Percentiles rank a stretch among this genome's conserved stretches.
phyloP scores from a whole-genome alignment of 306 rosid genomes.

The Benincasa hispida region DNA sequence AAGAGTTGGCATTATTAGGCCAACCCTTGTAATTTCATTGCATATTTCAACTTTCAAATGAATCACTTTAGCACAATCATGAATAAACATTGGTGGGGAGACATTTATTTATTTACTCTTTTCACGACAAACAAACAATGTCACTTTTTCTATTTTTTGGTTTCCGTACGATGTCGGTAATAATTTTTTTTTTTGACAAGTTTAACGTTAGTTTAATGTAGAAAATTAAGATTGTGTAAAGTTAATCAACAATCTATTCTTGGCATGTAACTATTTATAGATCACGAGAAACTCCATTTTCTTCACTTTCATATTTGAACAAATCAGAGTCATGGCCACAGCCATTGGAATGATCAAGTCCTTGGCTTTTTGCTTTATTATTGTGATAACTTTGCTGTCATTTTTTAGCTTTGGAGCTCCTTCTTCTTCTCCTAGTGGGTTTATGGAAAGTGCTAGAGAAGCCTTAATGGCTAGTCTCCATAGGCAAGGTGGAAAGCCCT shows the following conservation, averaged over 20 bases:
- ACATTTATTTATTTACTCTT: neutral
- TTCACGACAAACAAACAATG: neutral
- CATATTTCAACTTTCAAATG: neutral
- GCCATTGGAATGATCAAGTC: neutral
- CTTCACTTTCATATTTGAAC: neutral
- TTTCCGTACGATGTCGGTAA: neutral
- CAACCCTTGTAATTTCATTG: neutral
- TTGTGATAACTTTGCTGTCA: neutral
- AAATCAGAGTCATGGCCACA: neutral
- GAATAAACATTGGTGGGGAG: neutral
- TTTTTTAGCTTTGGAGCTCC: conserved; percentile 11
- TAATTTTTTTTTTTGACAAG: neutral
- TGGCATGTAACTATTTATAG: neutral
- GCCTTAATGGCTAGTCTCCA: conserved; percentile 13
- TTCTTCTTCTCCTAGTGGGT: neutral
- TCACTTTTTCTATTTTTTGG: neutral
- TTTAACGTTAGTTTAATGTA: neutral
- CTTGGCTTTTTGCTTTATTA: neutral
- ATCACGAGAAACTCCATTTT: neutral
- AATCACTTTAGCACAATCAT: neutral
- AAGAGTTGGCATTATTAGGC: neutral
- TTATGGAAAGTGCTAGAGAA: conserved; percentile 7
- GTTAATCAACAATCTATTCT: too few species aligned
- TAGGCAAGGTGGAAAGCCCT: conserved; percentile 1
- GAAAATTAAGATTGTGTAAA: neutral